Conservation (phyloP, 257 asterid species). For the Osmanthus fragrans region DNA sequence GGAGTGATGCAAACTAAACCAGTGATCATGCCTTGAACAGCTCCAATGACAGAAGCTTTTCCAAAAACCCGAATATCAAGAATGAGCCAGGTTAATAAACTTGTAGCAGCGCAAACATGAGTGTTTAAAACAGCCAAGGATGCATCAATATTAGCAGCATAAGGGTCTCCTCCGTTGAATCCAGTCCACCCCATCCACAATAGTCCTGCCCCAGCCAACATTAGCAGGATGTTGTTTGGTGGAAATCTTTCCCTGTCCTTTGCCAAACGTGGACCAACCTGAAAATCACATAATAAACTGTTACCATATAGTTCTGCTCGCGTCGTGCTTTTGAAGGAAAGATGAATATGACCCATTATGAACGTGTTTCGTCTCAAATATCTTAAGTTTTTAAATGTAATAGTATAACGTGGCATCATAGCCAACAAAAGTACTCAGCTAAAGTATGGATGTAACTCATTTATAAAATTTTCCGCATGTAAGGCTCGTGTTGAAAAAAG, state of each 20-base stretch:
- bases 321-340: too few species aligned
- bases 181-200: constrained; percentile 85
- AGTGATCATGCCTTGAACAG: constrained; percentile 72
- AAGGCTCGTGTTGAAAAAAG: too few species aligned
- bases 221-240: constrained; percentile 62
- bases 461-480: too few species aligned
- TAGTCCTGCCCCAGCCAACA: constrained; percentile 74
- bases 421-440: too few species aligned
- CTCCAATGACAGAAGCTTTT: constrained; percentile 61
- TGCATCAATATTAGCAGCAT: constrained; percentile 58
- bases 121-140: constrained; percentile 68
- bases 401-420: too few species aligned
- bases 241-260: constrained; percentile 72
- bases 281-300: background rate
- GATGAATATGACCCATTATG: too few species aligned
- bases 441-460: too few species aligned
- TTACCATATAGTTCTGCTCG: background rate
- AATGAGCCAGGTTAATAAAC: constrained; percentile 61
- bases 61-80: constrained; percentile 53
- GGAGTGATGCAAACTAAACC: constrained; percentile 71
- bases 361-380: too few species aligned
- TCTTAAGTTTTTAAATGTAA: too few species aligned
- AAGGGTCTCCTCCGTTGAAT: constrained; percentile 79
- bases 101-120: constrained; percentile 61
- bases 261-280: constrained; percentile 70